These are phyloP conservation scores for Ceratocystiopsis sp. DNA, from an alignment of 2,329 filamentous ascomycete species.

Conservation along the genomic window DNA sequence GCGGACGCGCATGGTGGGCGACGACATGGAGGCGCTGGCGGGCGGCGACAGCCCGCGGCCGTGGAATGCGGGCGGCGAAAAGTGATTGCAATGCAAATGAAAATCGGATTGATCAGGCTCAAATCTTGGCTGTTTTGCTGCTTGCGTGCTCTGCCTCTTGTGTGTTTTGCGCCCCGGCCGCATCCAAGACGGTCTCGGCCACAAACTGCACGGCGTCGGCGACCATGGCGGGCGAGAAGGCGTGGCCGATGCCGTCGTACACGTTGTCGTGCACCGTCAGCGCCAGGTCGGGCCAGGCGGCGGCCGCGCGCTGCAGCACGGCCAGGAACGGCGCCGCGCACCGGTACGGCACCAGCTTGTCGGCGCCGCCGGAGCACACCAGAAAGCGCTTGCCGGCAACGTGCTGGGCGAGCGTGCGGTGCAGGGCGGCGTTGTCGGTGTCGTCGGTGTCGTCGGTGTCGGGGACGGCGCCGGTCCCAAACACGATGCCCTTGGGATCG, in stretches of 20 bases:
- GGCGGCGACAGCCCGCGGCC: conserved; percentile 20
- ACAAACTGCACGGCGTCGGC: conserved; percentile 49
- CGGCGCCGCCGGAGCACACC: conserved; percentile 45
- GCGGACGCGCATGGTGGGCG: conserved; percentile 15
- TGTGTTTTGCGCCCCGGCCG: neutral
- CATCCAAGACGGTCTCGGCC: conserved; percentile 24
- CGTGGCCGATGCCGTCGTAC: conserved; percentile 52
- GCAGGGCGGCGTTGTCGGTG: conserved; percentile 22
- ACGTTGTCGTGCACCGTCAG: conserved; percentile 47
- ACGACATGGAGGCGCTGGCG: conserved; percentile 21
- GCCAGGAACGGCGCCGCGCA: conserved; percentile 42
- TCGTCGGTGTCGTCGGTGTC: conserved; percentile 12
- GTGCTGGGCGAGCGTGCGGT: conserved; percentile 26
- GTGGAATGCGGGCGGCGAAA: conserved; percentile 16
- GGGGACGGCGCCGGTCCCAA: conserved; percentile 27
- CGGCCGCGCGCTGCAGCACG: conserved; percentile 38
- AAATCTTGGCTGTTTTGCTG: neutral
- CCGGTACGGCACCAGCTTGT: conserved; percentile 56
- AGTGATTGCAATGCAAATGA: neutral
- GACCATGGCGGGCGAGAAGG: conserved; percentile 52
- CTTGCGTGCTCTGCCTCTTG: neutral
- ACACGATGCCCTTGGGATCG: conserved; percentile 63
- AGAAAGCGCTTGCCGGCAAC: conserved; percentile 48
- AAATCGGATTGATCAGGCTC: neutral
- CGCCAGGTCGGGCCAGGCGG: conserved; percentile 33